Base-by-base conservation (phyloP, 225 moss, liverwort and hornwort species). In the Physcomitrium patens region DNA sequence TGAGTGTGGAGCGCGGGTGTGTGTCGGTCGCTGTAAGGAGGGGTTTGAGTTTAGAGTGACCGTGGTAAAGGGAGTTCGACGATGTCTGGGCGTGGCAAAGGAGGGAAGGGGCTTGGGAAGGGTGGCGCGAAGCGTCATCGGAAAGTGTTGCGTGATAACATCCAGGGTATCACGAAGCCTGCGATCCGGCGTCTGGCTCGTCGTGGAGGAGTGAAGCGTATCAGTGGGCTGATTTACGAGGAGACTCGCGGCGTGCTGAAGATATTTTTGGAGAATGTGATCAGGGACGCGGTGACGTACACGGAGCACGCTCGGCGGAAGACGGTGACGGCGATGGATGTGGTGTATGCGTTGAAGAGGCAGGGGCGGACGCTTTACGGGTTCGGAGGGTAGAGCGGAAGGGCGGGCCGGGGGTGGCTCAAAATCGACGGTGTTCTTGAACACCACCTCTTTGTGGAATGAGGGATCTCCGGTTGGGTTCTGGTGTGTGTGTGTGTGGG, bases 21-120 rank as follows among this genome's bases (percentile, higher is more conserved):
- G 31, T 2, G 31, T 2, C 5, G 2, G 31, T 7, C 7, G 31
- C 7, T 7, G 31, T 37, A 7, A 24, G 24, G n/a, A n/a, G n/a
- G n/a, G 24, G 24, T 24, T 24, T 24, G 24, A 24, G 24, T 51
- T n/a, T n/a, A n/a, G n/a, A n/a, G n/a, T n/a, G n/a, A n/a, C n/a
- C n/a, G n/a, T n/a, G n/a, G n/a, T n/a, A n/a, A n/a, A n/a, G n/a
- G n/a, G n/a, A n/a, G n/a, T n/a, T n/a, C n/a, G n/a, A n/a, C n/a
- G n/a, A n/a, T 71, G 70, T 71, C 70, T n/a, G 70, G 70, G 20
- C 70, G 70, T 23, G 70, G 70, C 16, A 71, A 71, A 49, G 70
- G 70, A 57, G 70, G 31, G 1, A 37, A 37, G 31, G 31, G 31
- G 1, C 31, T 37, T 7, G 31, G 31, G 31, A 37, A 37, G 58